Evolutionary conservation across 495 filamentous ascomycete species (phyloP), one percentile per base, ranked within the genome.

Genomic region (Hyphodiscus hymeniophilus): DNA sequence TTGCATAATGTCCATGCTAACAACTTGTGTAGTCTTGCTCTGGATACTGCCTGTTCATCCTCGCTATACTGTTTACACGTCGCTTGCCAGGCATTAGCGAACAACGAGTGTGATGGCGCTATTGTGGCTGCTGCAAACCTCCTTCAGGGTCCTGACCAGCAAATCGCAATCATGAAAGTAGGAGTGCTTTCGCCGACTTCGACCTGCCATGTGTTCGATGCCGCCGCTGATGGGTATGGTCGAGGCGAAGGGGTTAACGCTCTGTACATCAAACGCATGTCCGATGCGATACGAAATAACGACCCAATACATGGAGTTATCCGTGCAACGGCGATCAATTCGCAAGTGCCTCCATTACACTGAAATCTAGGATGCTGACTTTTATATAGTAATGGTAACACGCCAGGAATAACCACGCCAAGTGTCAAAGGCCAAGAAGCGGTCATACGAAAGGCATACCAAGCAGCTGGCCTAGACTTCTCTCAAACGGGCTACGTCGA

Each of bases 251-350:
- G 70, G 3, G 64, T 79, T 13, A 71, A 63, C 39, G 70, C 74
- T 23, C 42, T 85, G 1, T 66, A 75, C 23, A 51, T 89, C 17
- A 89, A 86, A 61, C 66, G 65, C 3, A 65, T 85, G 4, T 53
- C 61, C 16, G 72, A 78, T 43, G 83, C 75, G 22, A 60, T 75
- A 32, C 61, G 50, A 34, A 72, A 76, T 53, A 71, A 72, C 15
- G 70, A 79, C 45, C 73, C 74, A 7, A 76, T 86, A 39, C 65
- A 77, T 34, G 76, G 72, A 15, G 67, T 87, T 21, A 79, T 89
- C 44, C 71, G 71, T 8, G 70, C 64, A 3, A 73, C 73, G 24
- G 73, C 72, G 0, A 60, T 77, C 28, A 84, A 84, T 52, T 23
- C 65, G 44, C 74, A 15, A n/a, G 1, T 16, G n/a, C 7, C 45